Evolutionary conservation across 2,329 filamentous ascomycete genomes (phyloP), one percentile per base, ranked within the genome.

Genomic region (Rasamsonia emersonii): DNA sequence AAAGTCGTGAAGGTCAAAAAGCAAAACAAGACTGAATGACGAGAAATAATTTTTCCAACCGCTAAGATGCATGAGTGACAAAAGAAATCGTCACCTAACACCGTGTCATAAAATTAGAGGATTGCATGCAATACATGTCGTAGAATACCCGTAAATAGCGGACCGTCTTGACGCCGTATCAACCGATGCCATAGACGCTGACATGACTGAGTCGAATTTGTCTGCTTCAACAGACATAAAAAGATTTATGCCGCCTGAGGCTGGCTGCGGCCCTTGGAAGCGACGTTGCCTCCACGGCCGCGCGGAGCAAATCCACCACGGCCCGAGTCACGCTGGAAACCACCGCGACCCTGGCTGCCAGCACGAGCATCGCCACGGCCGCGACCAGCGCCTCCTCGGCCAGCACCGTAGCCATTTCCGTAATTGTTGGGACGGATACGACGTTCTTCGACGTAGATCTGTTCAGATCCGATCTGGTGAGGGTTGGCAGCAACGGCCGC

Each of bases 361-460:
- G 67, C 61, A 44, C 78, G 77, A 43, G 62, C 61, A 37, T 82
- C 77, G 44, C 79, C 79, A 51, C 82, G 80, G 39, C 79, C 77
- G 49, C 80, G 75, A 44, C 70, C 69, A 44, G n/a, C n/a, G 73
- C 73, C 73, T 32, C 79, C 79, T 40, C 81, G 75, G 44, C 69
- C 70, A 40, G 73, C 59, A 45, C 67, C 68, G 38, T 71, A 64
- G 47, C 69, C 68, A 54, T 75, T 77, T 36, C 82, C 82, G 44
- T 79, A 84, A 34, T 77, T 75, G 41, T 68, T 73, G 27, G 77
- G 67, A 61, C 86, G 85, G 47, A 82, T 76, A 44, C 86, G 85
- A 42, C 91, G 86, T 56, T 89, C 84, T 65, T 96, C 91, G 35
- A 98, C 82, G 40, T 76, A 71, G 48, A 98, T 81, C 50, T 76